Percentiles rank a stretch among this genome's conserved stretches.
These are phyloP conservation scores for Aphanomyces euteiches DNA, from an alignment of 352 stramenopile species.

Conservation along the genomic window DNA sequence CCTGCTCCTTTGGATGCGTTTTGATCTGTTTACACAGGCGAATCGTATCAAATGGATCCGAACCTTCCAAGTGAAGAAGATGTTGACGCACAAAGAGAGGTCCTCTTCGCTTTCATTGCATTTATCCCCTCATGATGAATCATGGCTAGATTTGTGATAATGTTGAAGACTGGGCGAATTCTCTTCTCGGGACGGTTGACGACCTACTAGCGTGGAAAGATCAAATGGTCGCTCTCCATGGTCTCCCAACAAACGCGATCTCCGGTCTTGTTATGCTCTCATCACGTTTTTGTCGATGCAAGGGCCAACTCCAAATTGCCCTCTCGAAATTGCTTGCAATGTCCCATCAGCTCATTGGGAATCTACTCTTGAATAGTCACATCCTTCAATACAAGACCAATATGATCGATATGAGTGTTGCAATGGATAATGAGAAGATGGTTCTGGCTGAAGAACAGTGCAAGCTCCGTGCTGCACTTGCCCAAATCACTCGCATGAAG, in stretches of 20 bases:
- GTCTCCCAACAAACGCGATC: conserved; percentile 13
- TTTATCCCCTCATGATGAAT: background rate
- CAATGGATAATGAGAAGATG: conserved; percentile 28
- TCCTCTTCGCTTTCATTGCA: background rate
- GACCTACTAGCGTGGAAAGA: conserved; percentile 22
- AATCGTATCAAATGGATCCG: conserved; percentile 21
- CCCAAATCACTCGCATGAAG: conserved; percentile 19
- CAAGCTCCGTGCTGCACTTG: conserved; percentile 20
- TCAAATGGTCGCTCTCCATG: conserved; percentile 15
- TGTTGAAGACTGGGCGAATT: conserved; percentile 1
- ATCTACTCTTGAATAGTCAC: conserved; percentile 17
- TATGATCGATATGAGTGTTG: conserved; percentile 24
- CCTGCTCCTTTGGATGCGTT: background rate
- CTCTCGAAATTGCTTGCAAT: background rate
- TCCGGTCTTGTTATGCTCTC: conserved; percentile 1
- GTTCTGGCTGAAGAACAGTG: conserved; percentile 24
- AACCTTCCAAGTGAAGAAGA: conserved; percentile 17
- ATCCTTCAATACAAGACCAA: conserved; percentile 25
- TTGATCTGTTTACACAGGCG: background rate
- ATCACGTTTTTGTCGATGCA: conserved; percentile 21
- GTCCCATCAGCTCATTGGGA: conserved; percentile 18
- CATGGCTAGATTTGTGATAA: conserved; percentile 14
- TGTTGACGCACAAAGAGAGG: conserved; percentile 3
- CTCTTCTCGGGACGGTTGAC: conserved; percentile 13
- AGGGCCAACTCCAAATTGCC: conserved; percentile 3